A percentile compares a stretch with the other conserved stretches of the same genome.
phyloP scores from a whole-genome alignment of 768 basidiomycete species.

The Naematelia aurantialba region DNA sequence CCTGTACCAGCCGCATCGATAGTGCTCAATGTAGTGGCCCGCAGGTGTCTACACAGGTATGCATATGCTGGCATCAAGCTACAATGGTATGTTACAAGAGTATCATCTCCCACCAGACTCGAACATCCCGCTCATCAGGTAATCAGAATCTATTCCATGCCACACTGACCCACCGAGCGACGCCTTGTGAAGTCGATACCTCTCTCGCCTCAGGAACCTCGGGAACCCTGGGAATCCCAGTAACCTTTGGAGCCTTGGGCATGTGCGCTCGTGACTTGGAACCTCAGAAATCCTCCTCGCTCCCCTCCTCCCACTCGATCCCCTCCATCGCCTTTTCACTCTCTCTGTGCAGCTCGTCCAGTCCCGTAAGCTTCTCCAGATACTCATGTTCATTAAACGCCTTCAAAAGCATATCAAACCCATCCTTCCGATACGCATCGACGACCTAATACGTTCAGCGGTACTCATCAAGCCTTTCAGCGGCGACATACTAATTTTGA shows the following conservation, averaged over 20 bases:
- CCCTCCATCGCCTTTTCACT: conserved; percentile 67
- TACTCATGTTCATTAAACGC: conserved; percentile 80
- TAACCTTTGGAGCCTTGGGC: background rate
- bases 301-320: conserved; percentile 69
- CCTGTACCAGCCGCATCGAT: no score
- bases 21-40: no score
- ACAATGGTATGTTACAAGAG: background rate
- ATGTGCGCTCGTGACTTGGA: background rate
- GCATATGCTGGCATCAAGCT: background rate
- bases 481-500: conserved; percentile 69
- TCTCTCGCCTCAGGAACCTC: no score
- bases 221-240: no score
- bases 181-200: no score
- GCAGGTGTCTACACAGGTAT: background rate
- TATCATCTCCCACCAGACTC: no score
- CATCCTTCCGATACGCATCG: conserved; percentile 72
- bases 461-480: no score
- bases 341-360: conserved; percentile 72
- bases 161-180: no score
- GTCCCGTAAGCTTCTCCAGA: conserved; percentile 69
- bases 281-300: conserved; percentile 24
- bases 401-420: conserved; percentile 70
- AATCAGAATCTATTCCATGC: no score
- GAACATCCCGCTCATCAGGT: no score
- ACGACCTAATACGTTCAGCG: conserved; percentile 62